Conservation (phyloP, 2,329 filamentous ascomycete genomes). For the Dichotomopilus funicola region DNA sequence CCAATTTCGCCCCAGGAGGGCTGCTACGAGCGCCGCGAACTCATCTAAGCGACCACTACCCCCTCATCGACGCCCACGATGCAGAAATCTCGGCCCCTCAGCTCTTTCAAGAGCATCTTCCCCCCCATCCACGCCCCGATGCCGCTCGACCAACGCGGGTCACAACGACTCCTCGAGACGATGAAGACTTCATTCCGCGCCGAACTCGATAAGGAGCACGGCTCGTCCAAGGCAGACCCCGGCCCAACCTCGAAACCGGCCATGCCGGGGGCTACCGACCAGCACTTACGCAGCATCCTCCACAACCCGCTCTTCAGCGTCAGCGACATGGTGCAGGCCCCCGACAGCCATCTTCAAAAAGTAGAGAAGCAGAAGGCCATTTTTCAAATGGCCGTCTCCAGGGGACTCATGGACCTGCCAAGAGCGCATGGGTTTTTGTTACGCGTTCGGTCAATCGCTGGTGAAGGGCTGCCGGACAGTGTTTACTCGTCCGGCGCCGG, state of each 20-base stretch:
- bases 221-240: conserved; percentile 21
- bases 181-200: conserved; percentile 52
- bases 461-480: conserved; percentile 21
- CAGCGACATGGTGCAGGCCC: conserved; percentile 28
- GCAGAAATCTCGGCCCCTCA: conserved; percentile 32
- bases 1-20: background rate
- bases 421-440: conserved; percentile 49
- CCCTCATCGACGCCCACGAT: conserved; percentile 21
- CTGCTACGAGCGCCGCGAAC: background rate
- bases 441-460: conserved; percentile 29
- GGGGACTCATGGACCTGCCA: conserved; percentile 49
- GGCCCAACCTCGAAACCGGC: conserved; percentile 15
- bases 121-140: conserved; percentile 46
- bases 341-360: background rate
- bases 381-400: conserved; percentile 49
- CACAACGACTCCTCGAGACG: conserved; percentile 48
- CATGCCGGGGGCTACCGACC: conserved; percentile 35
- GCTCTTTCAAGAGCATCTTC: conserved; percentile 36
- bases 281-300: conserved; percentile 51
- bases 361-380: conserved; percentile 42
- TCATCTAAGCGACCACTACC: background rate
- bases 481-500: conserved; percentile 32
- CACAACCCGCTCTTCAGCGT: conserved; percentile 49
- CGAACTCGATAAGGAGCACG: conserved; percentile 53
- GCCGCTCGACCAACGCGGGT: conserved; percentile 43